A percentile compares a stretch with the other conserved stretches of the same genome.
phyloP scores from a whole-genome alignment of 2,329 filamentous ascomycete species.

The Fusarium begoniae region DNA sequence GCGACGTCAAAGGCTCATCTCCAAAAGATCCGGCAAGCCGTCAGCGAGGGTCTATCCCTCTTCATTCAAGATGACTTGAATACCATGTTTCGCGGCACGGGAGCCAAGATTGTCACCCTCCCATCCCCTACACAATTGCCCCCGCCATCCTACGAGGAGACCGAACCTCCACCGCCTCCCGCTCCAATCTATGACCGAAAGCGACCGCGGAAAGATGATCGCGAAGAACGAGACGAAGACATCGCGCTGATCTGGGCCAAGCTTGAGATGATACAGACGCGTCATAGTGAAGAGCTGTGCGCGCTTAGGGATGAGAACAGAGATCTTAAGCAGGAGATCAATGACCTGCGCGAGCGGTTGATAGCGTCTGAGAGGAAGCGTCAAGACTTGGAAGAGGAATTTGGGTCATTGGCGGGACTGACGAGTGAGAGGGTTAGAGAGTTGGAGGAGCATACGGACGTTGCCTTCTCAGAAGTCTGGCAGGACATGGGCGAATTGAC shows the following conservation, averaged over 20 bases:
- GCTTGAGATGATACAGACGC: not conserved
- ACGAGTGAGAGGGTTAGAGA: not conserved
- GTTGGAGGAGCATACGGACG: not conserved
- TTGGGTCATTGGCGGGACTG: not conserved
- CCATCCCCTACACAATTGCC: not conserved
- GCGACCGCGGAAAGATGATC: not conserved
- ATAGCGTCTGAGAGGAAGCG: not conserved
- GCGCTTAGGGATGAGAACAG: not conserved
- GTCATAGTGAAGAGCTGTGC: not conserved
- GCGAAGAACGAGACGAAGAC: slow-evolving; percentile 5
- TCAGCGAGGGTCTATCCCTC: not conserved
- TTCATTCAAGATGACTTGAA: not conserved
- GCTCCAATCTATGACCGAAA: not conserved
- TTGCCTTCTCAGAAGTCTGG: not conserved
- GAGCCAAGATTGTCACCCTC: slow-evolving; percentile 12
- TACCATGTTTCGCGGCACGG: slow-evolving; percentile 9
- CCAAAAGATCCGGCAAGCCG: not conserved
- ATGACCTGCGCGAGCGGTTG: not conserved
- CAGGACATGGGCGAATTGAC: not conserved
- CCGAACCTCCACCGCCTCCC: not conserved
- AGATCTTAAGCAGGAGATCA: slow-evolving; percentile 1
- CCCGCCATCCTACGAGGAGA: slow-evolving; percentile 4
- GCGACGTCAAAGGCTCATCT: not conserved
- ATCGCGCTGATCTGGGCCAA: slow-evolving; percentile 14
- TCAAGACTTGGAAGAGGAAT: not conserved